Conservation (phyloP, 192 early-diverging fungal species). For the Linnemannia zychae region DNA sequence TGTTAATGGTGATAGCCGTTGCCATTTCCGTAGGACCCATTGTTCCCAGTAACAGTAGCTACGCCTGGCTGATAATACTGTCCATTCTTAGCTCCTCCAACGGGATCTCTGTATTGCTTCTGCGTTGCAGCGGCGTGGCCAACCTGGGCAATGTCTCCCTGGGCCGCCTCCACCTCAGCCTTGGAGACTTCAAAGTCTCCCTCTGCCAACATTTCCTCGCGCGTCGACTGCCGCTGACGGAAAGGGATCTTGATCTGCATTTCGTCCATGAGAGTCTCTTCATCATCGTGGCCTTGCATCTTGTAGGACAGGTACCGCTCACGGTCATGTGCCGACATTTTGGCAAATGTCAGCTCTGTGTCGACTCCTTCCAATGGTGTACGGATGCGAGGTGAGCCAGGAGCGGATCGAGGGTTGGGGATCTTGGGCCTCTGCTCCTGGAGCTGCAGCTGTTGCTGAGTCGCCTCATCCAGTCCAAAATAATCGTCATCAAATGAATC, state of each 20-base stretch:
- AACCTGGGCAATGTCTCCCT: slow-evolving; percentile 17
- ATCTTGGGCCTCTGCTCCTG: slow-evolving; percentile 70
- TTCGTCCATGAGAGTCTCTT: slow-evolving; percentile 25
- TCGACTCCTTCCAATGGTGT: slow-evolving; percentile 50
- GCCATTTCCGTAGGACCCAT: neutral
- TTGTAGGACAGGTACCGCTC: slow-evolving; percentile 48
- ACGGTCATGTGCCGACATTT: slow-evolving; percentile 47
- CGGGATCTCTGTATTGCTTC: slow-evolving; percentile 33
- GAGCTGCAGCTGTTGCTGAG: slow-evolving; percentile 4
- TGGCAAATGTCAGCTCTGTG: slow-evolving; percentile 48
- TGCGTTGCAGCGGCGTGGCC: slow-evolving; percentile 21
- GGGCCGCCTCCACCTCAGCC: slow-evolving; percentile 23
- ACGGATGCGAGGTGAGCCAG: slow-evolving; percentile 84
- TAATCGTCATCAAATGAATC: slow-evolving; percentile 79
- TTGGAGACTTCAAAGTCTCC: slow-evolving; percentile 12
- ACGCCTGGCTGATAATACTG: slow-evolving; percentile 13
- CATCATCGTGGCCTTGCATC: slow-evolving; percentile 47
- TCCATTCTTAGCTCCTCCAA: slow-evolving; percentile 36
- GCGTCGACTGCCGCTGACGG: slow-evolving; percentile 16
- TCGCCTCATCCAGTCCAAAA: slow-evolving; percentile 24
- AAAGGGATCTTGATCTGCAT: slow-evolving; percentile 30
- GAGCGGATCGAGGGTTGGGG: slow-evolving; percentile 90
- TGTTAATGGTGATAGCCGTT: slow-evolving; percentile 17
- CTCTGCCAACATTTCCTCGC: slow-evolving; percentile 13
- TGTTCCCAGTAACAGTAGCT: neutral